Evolutionary conservation across 805 yeast species (phyloP).

Genomic region (Zygosaccharomyces pseudorouxii): DNA sequence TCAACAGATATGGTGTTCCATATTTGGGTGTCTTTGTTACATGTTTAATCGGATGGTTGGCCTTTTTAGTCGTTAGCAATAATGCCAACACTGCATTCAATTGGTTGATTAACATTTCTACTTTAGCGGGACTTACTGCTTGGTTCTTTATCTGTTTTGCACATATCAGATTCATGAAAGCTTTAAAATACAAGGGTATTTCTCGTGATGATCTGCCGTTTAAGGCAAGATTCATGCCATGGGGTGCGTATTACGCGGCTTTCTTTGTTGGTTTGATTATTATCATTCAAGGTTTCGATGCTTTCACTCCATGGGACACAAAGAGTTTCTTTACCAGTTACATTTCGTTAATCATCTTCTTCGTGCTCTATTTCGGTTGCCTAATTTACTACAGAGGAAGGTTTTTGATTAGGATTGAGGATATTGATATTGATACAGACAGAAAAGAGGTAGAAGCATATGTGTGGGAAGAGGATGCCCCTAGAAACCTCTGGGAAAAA

Average conservation of each 20-base stretch:
- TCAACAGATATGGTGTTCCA: constrained; percentile 59
- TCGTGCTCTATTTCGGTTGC: constrained; percentile 47
- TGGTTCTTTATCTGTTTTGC: constrained; percentile 60
- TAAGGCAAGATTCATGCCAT: constrained; percentile 63
- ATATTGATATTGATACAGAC: constrained; percentile 61
- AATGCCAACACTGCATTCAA: constrained; percentile 53
- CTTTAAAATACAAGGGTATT: constrained; percentile 55
- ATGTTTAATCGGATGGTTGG: constrained; percentile 53
- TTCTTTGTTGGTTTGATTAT: constrained; percentile 50
- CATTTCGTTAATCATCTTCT: constrained; percentile 55
- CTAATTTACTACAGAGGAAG: constrained; percentile 47
- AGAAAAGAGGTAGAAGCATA: constrained; percentile 55
- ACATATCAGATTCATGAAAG: constrained; percentile 59
- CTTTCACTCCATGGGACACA: constrained; percentile 50
- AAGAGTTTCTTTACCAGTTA: constrained; percentile 60
- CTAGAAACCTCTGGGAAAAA: constrained; percentile 50
- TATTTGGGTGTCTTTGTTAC: constrained; percentile 51
- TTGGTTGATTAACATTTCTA: constrained; percentile 64
- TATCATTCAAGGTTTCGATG: constrained; percentile 64
- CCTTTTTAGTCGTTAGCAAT: constrained; percentile 48
- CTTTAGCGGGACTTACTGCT: constrained; percentile 62
- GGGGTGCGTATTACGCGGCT: constrained; percentile 56
- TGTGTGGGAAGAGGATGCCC: constrained; percentile 50
- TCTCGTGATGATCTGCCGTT: constrained; percentile 62
- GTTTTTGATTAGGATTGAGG: constrained; percentile 45